Evolutionary conservation across 768 basidiomycete species (phyloP).

Genomic region (Naganishia onofrii): DNA sequence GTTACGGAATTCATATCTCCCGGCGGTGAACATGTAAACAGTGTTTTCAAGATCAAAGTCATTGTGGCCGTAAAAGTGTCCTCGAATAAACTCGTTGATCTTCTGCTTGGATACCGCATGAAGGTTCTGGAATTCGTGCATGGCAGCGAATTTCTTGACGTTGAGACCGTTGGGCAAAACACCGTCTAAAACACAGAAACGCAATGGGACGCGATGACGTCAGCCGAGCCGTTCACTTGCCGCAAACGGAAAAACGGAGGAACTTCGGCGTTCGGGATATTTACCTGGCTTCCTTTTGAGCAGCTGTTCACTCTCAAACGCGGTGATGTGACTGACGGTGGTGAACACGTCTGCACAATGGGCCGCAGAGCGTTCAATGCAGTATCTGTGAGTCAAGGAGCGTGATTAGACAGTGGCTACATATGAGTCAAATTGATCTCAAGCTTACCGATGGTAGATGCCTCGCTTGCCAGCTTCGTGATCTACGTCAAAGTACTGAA

Average conservation of each 20-base stretch:
- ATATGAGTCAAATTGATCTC: not conserved
- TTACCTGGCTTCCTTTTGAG: slow-evolving; percentile 81
- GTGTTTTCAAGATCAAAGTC: slow-evolving; percentile 84
- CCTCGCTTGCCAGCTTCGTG: slow-evolving; percentile 99
- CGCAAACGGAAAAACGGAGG: not conserved
- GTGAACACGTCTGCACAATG: slow-evolving; percentile 99
- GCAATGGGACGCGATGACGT: not conserved
- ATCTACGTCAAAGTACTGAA: slow-evolving; percentile 98
- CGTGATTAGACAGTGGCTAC: not conserved
- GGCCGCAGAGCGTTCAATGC: slow-evolving; percentile 89
- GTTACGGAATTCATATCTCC: slow-evolving; percentile 97
- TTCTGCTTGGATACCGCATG: slow-evolving; percentile 92
- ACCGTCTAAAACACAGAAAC: slow-evolving; percentile 81
- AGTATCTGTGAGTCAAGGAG: slow-evolving; percentile 60
- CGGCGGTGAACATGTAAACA: slow-evolving; percentile 93
- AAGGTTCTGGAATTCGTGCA: slow-evolving; percentile 94
- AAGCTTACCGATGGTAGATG: slow-evolving; percentile 76
- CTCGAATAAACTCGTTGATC: slow-evolving; percentile 95
- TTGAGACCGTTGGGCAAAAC: slow-evolving; percentile 96
- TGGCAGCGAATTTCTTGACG: slow-evolving; percentile 97
- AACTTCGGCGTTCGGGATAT: slow-evolving; percentile 21
- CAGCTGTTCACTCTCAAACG: slow-evolving; percentile 92
- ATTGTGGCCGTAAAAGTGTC: slow-evolving; percentile 97
- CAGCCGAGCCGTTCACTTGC: not conserved
- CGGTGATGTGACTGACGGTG: slow-evolving; percentile 96